Evolutionary conservation across 768 basidiomycete genomes (phyloP), one percentile per base, ranked within the genome.

Genomic region (Scleroderma citrinum): DNA sequence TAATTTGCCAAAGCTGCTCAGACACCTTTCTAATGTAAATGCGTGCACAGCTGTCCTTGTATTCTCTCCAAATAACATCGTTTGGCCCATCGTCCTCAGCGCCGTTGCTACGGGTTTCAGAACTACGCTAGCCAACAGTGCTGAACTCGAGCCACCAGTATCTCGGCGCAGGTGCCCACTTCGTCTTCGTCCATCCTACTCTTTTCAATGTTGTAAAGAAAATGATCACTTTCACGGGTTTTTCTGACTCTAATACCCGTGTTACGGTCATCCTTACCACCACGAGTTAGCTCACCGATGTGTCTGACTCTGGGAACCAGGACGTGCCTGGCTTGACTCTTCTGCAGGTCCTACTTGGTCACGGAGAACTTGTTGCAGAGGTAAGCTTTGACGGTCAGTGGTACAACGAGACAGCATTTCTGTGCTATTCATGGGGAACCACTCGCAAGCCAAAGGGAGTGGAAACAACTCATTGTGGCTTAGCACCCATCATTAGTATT

Each of bases 371-470:
- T 11, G 50, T 56, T 11, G 57, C 69, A 4, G 84, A 86, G 58
- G 81, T 78, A 54, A 70, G 66, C 56, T 81, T 83, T 44, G 71
- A 80, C 12, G 81, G 76, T 0, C 54, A 71, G 0, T 59, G 69
- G 19, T 71, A 80, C 2, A 60, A 81, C 46, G 81, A 85, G 56
- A 87, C 87, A 0, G 64, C 71, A 3, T 80, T 78, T 54, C 59
- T 89, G 34, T 87, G 83, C 50, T 88, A 88, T 50, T 71, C 67
- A 6, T 69, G 67, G 62, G 88, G 88, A 5, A 91, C 88, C 1
- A 88, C 85, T 0, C 86, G 88, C 2, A 81, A 81, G 53, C 82
- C 89, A 3, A 92, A 92, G 65, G 89, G 78, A 6, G 77, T 81
- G 17, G 69, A 75, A 78, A 83, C 83, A 0, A 84, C 81, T 0